phyloP scores from a whole-genome alignment of 2,329 filamentous ascomycete genomes.

The Penicillium psychrosexuale region DNA sequence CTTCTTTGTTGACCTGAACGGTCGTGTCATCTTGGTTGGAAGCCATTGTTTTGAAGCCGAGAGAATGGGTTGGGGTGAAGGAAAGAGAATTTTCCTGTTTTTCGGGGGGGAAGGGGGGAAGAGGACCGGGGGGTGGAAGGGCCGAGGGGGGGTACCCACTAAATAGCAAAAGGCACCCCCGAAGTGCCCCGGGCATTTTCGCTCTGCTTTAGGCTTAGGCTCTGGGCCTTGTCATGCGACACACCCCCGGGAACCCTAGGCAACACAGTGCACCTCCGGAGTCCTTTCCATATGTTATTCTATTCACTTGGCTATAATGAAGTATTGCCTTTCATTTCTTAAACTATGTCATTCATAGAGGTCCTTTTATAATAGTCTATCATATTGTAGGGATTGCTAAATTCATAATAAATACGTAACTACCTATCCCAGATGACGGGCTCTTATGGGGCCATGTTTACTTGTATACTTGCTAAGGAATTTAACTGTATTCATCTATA shows the following conservation, averaged over 20 bases:
- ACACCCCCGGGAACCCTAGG: neutral
- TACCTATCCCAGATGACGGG: neutral
- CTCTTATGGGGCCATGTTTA: no score
- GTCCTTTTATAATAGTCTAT: neutral
- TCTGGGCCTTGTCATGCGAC: slow-evolving; percentile 3
- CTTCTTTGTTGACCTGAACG: slow-evolving; percentile 58
- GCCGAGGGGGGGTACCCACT: slow-evolving; percentile 13
- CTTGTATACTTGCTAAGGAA: neutral
- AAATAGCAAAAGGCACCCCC: slow-evolving; percentile 15
- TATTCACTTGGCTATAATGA: neutral
- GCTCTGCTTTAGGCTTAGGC: slow-evolving; percentile 27
- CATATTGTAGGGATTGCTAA: neutral
- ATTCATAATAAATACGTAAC: neutral
- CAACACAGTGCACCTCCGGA: neutral
- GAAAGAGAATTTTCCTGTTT: slow-evolving; percentile 20
- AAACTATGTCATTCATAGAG: neutral
- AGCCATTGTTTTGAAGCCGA: slow-evolving; percentile 40
- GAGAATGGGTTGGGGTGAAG: slow-evolving; percentile 10
- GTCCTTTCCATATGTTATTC: neutral
- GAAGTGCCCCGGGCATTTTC: slow-evolving; percentile 8
- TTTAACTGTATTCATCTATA: neutral
- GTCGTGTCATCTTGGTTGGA: slow-evolving; percentile 35
- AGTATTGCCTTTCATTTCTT: neutral
- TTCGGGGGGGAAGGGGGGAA: slow-evolving; percentile 5
- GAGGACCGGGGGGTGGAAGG: slow-evolving; percentile 15